Evolutionary conservation across 345 rosid genomes (phyloP), one percentile per base, ranked within the genome.

Genomic region (Eucalyptus coolabah): DNA sequence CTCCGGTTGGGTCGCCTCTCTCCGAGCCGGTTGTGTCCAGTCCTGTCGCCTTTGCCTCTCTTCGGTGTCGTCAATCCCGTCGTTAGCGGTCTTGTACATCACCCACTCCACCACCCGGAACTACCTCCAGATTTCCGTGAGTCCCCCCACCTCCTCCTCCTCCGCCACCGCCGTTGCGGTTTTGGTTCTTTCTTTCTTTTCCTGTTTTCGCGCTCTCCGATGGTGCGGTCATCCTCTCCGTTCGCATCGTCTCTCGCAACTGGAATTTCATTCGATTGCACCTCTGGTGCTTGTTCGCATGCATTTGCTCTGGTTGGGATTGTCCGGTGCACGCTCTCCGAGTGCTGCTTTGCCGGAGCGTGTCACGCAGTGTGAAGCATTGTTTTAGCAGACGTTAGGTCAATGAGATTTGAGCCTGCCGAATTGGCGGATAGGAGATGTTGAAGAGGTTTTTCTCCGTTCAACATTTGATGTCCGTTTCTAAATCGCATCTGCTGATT

Each of bases 101-200:
- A 97, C 98, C 86, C 97, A 97, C 88, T 92, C 97, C 87, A 96
- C 98, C 28, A 91, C 97, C 2, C 91, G 89, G 88, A 90, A 83
- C 47, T 95, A 90, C 88, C 94, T 94, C 60, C 95, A 90, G 51
- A 86, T 86, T 65, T 65, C 90, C 86, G 96, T 93, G 88, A 92
- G 86, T 87, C 88, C 16, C 8, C 3, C 0, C 54, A 6, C 54
- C 47, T 45, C 47, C 11, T 45, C 47, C 54, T 49, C 23, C 37
- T 50, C 56, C 2, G 7, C 32, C 50, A 8, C 40, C 15, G 2
- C 50, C 50, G 15, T 5, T 5, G 5, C 2, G 60, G 21, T n/a
- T 32, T 17, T 14, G 2, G 15, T 49, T 12, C 5, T 16, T 18
- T 12, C 28, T 9, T 30, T 24, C 9, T n/a, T 65, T 4, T n/a